These are phyloP conservation scores for Breviolum minutum DNA, from an alignment of 73 alveolate species.

Conservation along the genomic window DNA sequence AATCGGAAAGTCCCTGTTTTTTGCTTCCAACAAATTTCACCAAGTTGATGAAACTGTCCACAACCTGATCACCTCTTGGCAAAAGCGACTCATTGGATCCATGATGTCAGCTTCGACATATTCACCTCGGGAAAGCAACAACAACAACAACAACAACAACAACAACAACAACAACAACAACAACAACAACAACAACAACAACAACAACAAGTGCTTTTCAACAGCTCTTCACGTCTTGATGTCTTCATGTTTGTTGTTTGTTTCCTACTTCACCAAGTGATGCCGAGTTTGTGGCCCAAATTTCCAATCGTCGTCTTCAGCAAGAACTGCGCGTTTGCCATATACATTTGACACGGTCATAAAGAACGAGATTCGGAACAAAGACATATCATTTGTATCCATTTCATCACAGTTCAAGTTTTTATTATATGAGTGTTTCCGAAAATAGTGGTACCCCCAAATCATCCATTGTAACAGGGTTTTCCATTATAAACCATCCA, in stretches of 20 bases:
- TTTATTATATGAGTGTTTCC: too few relatives aligned
- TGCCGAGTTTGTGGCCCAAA: constrained; percentile 21
- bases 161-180: too few relatives aligned
- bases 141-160: too few relatives aligned
- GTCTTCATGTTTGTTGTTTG: background rate
- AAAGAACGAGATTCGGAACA: too few relatives aligned
- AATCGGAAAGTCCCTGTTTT: too few relatives aligned
- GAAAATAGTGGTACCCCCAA: too few relatives aligned
- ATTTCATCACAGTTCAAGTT: background rate
- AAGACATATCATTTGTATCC: background rate
- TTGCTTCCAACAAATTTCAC: too few relatives aligned
- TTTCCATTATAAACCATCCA: too few relatives aligned
- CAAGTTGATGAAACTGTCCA: too few relatives aligned
- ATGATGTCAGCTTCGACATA: constrained; percentile 70
- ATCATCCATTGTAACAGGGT: too few relatives aligned
- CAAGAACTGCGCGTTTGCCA: constrained; percentile 40
- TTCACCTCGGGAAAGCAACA: constrained; percentile 6
- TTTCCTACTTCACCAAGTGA: background rate
- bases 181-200: too few relatives aligned
- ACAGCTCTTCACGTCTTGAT: background rate
- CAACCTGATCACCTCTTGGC: background rate
- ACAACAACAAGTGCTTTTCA: too few relatives aligned
- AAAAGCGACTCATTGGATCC: constrained; percentile 32
- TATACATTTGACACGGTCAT: background rate
- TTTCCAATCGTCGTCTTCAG: constrained; percentile 88